These are phyloP conservation scores for Pythium grandisporangium DNA, from an alignment of 352 stramenopile species.

Conservation along the genomic window DNA sequence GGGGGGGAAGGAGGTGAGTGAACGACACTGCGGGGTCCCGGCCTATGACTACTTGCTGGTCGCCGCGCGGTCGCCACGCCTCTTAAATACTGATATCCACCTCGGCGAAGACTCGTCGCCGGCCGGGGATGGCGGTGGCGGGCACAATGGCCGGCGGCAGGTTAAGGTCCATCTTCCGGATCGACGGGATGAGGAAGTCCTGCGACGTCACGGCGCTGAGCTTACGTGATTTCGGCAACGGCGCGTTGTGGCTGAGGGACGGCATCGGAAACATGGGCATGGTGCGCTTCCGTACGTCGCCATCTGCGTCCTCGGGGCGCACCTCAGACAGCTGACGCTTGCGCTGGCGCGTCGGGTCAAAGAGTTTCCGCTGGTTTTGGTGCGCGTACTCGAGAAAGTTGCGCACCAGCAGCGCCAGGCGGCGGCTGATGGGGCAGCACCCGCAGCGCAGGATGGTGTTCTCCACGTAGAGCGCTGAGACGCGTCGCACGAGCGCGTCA, in stretches of 20 bases:
- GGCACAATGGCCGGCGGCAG: constrained; percentile 11
- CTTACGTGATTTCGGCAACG: constrained; percentile 43
- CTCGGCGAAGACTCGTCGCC: constrained; percentile 66
- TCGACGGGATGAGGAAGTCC: constrained; percentile 6
- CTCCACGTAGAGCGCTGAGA: constrained; percentile 49
- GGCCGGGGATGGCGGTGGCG: constrained; percentile 26
- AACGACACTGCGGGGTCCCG: no score
- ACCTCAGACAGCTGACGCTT: constrained; percentile 57
- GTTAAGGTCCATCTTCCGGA: constrained; percentile 27
- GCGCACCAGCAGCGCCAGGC: constrained; percentile 48
- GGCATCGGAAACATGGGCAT: constrained; percentile 16
- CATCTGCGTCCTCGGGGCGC: constrained; percentile 24
- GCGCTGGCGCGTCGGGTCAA: constrained; percentile 10
- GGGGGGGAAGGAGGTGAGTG: no score
- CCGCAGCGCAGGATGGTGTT: constrained; percentile 39
- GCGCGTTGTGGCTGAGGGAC: background rate
- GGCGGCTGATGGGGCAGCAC: constrained; percentile 35
- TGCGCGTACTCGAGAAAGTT: constrained; percentile 53
- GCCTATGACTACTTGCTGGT: no score
- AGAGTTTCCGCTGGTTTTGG: constrained; percentile 5
- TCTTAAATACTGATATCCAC: constrained; percentile 41
- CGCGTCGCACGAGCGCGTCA: constrained; percentile 53
- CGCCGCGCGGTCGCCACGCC: no score
- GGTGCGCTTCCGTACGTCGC: constrained; percentile 4
- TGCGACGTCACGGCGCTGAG: constrained; percentile 30